Conservation (phyloP, 2,329 filamentous ascomycete species). For the Pyrenochaeta sp. region DNA sequence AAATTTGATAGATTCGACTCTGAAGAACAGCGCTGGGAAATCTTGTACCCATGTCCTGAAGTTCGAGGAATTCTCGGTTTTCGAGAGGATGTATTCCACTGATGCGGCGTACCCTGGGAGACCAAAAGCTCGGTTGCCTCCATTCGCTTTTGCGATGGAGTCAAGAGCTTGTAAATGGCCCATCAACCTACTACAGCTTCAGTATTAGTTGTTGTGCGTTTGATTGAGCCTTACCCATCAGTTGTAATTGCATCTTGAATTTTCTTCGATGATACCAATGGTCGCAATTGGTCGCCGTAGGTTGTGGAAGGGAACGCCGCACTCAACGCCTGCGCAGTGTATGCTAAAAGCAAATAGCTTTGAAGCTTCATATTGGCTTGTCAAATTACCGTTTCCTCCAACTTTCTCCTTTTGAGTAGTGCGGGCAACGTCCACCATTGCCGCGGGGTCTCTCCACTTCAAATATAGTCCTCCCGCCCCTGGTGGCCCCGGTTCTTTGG, state of each 20-base stretch:
- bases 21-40: slow-evolving; percentile 57
- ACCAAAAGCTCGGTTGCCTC: slow-evolving; percentile 68
- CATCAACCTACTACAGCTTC: slow-evolving; percentile 55
- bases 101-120: slow-evolving; percentile 67
- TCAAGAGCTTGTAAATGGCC: slow-evolving; percentile 64
- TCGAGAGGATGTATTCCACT: slow-evolving; percentile 64
- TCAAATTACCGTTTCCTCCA: slow-evolving; percentile 1
- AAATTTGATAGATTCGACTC: slow-evolving; percentile 53
- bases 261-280: slow-evolving; percentile 49
- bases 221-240: slow-evolving; percentile 37
- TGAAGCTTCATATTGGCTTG: slow-evolving; percentile 39
- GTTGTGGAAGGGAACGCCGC: slow-evolving; percentile 30
- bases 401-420: neutral
- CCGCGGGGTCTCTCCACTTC: slow-evolving; percentile 12
- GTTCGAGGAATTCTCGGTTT: slow-evolving; percentile 53
- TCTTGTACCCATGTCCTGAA: slow-evolving; percentile 58
- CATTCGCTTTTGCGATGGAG: slow-evolving; percentile 63
- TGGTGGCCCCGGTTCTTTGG: slow-evolving; percentile 12
- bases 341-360: slow-evolving; percentile 30
- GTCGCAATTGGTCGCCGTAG: slow-evolving; percentile 28
- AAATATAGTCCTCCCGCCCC: slow-evolving; percentile 22
- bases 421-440: slow-evolving; percentile 1
- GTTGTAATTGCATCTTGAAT: slow-evolving; percentile 53
- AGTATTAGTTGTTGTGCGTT: neutral
- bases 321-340: slow-evolving; percentile 35